Percentiles rank a stretch among this genome's conserved stretches.
phyloP scores from a whole-genome alignment of 1,284 basidiomycete species.

The Xerocomus minutiporus region DNA sequence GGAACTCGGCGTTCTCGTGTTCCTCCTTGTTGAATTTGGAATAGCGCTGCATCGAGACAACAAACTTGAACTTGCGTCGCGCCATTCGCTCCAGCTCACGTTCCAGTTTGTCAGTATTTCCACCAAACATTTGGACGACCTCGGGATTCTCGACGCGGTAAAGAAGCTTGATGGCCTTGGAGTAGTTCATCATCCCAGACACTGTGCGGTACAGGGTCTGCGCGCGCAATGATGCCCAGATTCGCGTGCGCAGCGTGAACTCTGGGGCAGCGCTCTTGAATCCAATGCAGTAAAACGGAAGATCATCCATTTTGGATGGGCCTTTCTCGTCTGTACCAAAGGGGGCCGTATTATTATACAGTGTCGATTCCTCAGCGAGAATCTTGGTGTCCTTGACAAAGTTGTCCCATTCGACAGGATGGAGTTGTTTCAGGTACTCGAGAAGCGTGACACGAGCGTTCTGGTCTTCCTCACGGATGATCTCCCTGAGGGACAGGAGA shows the following conservation, averaged over 20 bases:
- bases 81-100: constrained; percentile 97
- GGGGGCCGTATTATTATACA: constrained; percentile 77
- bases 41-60: constrained; percentile 99
- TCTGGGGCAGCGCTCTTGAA: constrained; percentile 99
- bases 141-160: constrained; percentile 99
- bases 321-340: constrained; percentile 86
- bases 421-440: constrained; percentile 97
- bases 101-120: constrained; percentile 96
- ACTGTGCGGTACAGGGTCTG: constrained; percentile 99
- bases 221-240: constrained; percentile 97
- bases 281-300: constrained; percentile 98
- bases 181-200: constrained; percentile 99
- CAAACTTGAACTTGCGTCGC: constrained; percentile 97
- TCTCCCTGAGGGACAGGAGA: constrained; percentile 87
- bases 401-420: constrained; percentile 98
- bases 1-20: constrained; percentile 97
- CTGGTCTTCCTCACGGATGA: constrained; percentile 95
- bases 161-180: constrained; percentile 98
- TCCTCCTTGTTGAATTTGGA: constrained; percentile 99
- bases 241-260: constrained; percentile 96
- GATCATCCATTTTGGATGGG: constrained; percentile 83
- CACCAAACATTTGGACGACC: constrained; percentile 94
- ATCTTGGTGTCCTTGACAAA: constrained; percentile 99
- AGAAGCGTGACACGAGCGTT: constrained; percentile 91
- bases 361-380: constrained; percentile 90